Conservation (phyloP, 805 yeast species). For the Tetrapisispora taiwanensis region DNA sequence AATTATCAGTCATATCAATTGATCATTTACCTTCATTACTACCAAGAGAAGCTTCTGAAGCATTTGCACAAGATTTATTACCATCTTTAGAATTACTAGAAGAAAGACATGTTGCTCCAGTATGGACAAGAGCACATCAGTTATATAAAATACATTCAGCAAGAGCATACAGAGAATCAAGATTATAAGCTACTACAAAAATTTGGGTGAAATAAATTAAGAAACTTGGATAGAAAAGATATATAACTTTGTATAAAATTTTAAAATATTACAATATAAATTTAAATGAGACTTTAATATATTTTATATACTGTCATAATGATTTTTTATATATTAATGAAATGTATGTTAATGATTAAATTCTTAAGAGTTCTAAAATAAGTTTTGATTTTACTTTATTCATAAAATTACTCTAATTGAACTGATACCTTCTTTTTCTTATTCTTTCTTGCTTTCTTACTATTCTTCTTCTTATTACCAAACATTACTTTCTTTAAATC, state of each 20-base stretch:
- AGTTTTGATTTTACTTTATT: not conserved
- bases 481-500: slow-evolving; percentile 49
- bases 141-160: slow-evolving; percentile 78
- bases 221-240: no score
- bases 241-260: no score
- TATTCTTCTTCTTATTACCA: slow-evolving; percentile 36
- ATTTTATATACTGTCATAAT: no score
- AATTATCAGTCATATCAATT: slow-evolving; percentile 82
- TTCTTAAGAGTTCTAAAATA: no score
- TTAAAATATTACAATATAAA: no score
- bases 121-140: slow-evolving; percentile 83
- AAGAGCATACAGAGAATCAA: slow-evolving; percentile 45
- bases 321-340: no score
- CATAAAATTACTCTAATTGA: slow-evolving; percentile 37
- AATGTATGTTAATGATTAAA: no score
- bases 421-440: slow-evolving; percentile 42
- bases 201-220: not conserved
- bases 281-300: no score
- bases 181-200: slow-evolving; percentile 24
- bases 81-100: slow-evolving; percentile 85
- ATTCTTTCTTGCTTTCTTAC: slow-evolving; percentile 32
- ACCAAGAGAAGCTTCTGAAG: slow-evolving; percentile 96
- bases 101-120: slow-evolving; percentile 71
- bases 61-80: slow-evolving; percentile 73
- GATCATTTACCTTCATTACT: slow-evolving; percentile 93